Base-by-base conservation (phyloP, 2,329 filamentous ascomycete species). In the Seiridium unicorne region DNA sequence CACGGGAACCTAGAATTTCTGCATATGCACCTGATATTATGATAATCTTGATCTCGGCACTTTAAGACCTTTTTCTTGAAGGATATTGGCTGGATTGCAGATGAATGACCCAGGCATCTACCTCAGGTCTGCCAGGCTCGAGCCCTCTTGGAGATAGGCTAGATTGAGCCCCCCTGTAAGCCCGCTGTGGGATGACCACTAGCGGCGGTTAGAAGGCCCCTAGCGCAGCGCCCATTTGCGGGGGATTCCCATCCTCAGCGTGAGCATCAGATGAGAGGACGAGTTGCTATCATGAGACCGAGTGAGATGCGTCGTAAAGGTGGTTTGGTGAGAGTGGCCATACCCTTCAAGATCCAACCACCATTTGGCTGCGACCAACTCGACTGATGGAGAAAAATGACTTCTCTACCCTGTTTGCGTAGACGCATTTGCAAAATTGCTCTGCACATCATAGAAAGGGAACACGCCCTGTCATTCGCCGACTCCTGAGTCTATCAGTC, bases 11-110 rank as follows among this genome's bases (percentile, higher is more conserved):
- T 13, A 18, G 13, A 13, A 18, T n/a, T 10, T 34, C 31, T 55
- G 36, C 40, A 44, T 44, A 8, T 44, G 18, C 18, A 4, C 18
- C 10, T 56, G n/a, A 47, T n/a, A 47, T 57, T 34, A 26, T 36
- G 54, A 57, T 57, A 57, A 18, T 18, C 31, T 56, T 13, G 42
- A n/a, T 57, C 40, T 57, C 42, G 54, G 54, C 54, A 47, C 26
- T 57, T 31, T 36, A 8, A 38, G 54, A 44, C 40, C 51, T 31
- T 47, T 42, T 32, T 34, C 35, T 18, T 35, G 26, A 26, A 57
- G 18, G n/a, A 38, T 36, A 47, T 57, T 57, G 54, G 42, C 54
- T 26, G 40, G 10, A 18, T n/a, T 4, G 34, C 54, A 57, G 13
- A 26, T 38, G 7, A 42, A 55, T 44, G 35, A 35, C 31, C 42